Base-by-base conservation (phyloP, 2,329 filamentous ascomycete genomes). In the Verticillium tricorpus region DNA sequence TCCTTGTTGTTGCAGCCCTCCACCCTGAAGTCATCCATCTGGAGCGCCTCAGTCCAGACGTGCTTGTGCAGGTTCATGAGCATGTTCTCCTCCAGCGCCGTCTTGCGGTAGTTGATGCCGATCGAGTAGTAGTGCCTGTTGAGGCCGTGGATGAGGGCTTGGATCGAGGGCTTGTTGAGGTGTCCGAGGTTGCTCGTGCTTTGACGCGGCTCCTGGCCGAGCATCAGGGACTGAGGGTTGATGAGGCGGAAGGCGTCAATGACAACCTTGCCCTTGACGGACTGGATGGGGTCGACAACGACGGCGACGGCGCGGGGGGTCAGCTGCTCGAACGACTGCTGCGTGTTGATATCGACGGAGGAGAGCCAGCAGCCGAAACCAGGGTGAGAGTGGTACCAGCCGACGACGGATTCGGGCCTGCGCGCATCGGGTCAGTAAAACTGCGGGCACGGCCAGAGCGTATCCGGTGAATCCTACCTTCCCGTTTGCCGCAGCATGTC, bases 121-220 rank as follows among this genome's bases (percentile, higher is more conserved):
- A 99, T 99, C 70, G 92, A 97, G 84, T 99, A 99, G 84, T 99
- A 99, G 82, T 99, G 95, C 72, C 95, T 86, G 82, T 99, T 99
- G 55, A 99, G 85, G 62, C 95, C 95, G 77, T 99, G 95, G 67
- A 99, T 99, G 62, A 99, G 89, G 39, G 96, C 94, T 80, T 99
- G 96, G 67, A 99, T 99, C n/a, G 93, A 97, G 31, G 95, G 96
- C 81, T 99, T 99, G 83, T 99, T 98, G 68, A 99, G 85, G 76
- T 99, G 95, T 31, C 96, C 95, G 72, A 99, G 79, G 80, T 99
- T 99, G 68, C 93, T 97, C 45, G 95, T 99, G 71, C 93, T 98
- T 78, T 99, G 95, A 62, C 95, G 90, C 12, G 95, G 95, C 76
- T 99, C 95, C 76, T 99, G 95, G 3, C 95, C 95, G 77, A 98